These are phyloP conservation scores for Scortechinia acanthostroma DNA, from an alignment of 2,329 filamentous ascomycete species.

Conservation along the genomic window DNA sequence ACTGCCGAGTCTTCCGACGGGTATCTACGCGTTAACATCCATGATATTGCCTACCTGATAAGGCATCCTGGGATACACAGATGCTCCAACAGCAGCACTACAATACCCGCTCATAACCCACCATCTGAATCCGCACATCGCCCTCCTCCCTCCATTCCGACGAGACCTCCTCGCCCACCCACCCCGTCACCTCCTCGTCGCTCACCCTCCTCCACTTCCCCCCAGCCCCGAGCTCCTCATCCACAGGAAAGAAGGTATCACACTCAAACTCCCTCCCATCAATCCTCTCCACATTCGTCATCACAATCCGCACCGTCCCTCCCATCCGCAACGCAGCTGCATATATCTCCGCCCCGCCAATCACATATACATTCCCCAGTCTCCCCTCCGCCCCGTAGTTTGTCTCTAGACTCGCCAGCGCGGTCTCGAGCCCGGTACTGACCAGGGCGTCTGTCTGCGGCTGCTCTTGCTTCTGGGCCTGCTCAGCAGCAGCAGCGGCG, in stretches of 20 bases:
- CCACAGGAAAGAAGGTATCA: neutral
- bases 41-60: no score
- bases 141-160: neutral
- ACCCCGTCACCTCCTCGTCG: neutral
- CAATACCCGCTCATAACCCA: neutral
- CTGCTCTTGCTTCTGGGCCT: neutral
- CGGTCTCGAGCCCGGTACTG: neutral
- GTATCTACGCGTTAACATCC: no score
- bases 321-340: conserved; percentile 27
- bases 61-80: no score
- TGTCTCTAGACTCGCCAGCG: conserved; percentile 8
- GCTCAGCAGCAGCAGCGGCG: neutral
- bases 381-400: conserved; percentile 16
- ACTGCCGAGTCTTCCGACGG: no score
- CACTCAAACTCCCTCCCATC: neutral
- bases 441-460: neutral
- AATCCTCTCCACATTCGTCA: conserved; percentile 1
- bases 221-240: neutral
- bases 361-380: conserved; percentile 44
- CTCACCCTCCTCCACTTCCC: neutral
- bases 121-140: neutral
- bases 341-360: conserved; percentile 55
- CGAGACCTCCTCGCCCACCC: neutral
- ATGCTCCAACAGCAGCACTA: neutral
- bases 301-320: neutral